Conservation (phyloP, 2,329 filamentous ascomycete species). For the Pestalotiopsis fici region DNA sequence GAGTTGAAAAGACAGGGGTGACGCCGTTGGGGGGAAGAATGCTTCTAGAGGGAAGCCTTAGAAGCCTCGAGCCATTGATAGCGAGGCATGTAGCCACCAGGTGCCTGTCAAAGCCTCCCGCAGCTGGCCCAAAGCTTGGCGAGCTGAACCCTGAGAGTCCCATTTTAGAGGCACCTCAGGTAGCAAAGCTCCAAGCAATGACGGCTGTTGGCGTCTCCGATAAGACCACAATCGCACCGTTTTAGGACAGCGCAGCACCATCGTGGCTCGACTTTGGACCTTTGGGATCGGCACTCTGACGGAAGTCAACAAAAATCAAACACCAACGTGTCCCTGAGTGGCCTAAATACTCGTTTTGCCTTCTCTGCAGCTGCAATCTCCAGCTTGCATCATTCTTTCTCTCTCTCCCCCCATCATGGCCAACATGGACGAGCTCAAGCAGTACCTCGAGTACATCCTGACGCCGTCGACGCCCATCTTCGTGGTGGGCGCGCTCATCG, state of each 20-base stretch:
- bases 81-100: background rate
- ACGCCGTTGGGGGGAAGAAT: background rate
- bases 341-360: background rate
- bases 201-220: conserved; percentile 8
- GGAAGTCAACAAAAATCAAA: background rate
- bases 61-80: background rate
- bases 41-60: background rate
- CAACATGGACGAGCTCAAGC: conserved; percentile 38
- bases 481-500: conserved; percentile 67
- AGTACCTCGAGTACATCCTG: conserved; percentile 53
- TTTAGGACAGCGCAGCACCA: background rate
- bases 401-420: background rate
- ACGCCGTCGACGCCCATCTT: conserved; percentile 65
- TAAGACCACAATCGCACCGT: conserved; percentile 10
- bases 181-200: background rate
- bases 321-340: background rate
- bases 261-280: background rate
- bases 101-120: background rate
- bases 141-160: background rate
- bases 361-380: background rate
- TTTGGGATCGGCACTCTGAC: background rate
- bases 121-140: conserved; percentile 1
- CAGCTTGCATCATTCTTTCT: background rate
- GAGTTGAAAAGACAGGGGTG: background rate
- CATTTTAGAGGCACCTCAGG: background rate